These are phyloP conservation scores for Phialophora verrucosa DNA, from an alignment of 2,329 filamentous ascomycete genomes.

Conservation along the genomic window DNA sequence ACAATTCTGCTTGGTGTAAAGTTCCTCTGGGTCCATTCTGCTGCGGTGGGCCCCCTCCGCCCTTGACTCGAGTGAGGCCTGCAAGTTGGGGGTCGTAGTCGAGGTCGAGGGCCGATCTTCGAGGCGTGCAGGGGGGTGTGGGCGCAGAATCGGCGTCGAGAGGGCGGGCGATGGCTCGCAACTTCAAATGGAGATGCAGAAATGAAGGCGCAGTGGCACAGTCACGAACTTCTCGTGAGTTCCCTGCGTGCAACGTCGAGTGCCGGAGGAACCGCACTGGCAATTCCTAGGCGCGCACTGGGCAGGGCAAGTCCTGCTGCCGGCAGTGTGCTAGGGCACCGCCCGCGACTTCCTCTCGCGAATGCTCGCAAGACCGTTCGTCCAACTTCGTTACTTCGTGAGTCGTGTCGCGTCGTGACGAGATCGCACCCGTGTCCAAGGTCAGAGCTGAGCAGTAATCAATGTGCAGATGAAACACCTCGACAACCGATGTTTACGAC, in stretches of 20 bases:
- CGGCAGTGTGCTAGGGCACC: not conserved
- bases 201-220: not conserved
- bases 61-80: not conserved
- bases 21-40: conserved; percentile 77
- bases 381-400: conserved; percentile 21
- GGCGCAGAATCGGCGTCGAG: not conserved
- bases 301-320: conserved; percentile 19
- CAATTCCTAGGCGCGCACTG: conserved; percentile 28
- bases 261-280: conserved; percentile 18
- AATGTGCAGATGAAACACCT: conserved; percentile 26
- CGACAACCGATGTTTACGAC: conserved; percentile 17
- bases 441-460: conserved; percentile 6
- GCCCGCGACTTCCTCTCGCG: not conserved
- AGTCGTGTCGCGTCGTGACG: conserved; percentile 14
- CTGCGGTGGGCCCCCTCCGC: not conserved
- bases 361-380: conserved; percentile 3
- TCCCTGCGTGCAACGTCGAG: not conserved
- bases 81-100: not conserved
- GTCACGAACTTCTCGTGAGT: not conserved
- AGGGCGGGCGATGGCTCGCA: not conserved
- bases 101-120: not conserved
- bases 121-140: not conserved
- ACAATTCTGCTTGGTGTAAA: conserved; percentile 92
- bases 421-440: not conserved
- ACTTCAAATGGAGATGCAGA: not conserved